Evolutionary conservation across 805 yeast genomes (phyloP), one percentile per base, ranked within the genome.

Genomic region (Jamesozyma piceae): DNA sequence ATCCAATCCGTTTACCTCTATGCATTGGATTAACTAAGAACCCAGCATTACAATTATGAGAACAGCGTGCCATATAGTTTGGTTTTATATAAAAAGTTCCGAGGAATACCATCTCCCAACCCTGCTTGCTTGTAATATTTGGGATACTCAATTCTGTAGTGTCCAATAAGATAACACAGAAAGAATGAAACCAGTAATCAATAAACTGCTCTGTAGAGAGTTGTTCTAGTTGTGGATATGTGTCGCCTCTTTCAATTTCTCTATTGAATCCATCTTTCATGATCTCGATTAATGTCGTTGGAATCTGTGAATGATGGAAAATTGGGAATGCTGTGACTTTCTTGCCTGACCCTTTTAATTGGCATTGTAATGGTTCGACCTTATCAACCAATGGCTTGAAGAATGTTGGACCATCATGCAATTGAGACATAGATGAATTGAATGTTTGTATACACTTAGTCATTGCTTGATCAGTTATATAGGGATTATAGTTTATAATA

Each of bases 11-110:
- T 37, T 69, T 60, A 0, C 94, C 92, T 47, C 97, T 71, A 21
- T 66, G 65, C 0, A 49, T 49, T 8, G 69, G 67, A 45, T 74
- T 74, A 5, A 89, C 95, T 10, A 87, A 58, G 55, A 89, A 89
- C 0, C 94, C 95, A 0, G 80, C 96, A 58, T 89, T 89, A 54
- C 95, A 86, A 24, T 77, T 80, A 54, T 89, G 96, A 0, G 92
- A 77, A 48, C 90, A 80, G 44, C 95, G 73, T 8, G 95, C 95
- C 2, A 70, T 63, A 57, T 88, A 89, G 62, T 89, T 89, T 15
- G 97, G 95, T 55, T 84, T 87, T 53, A 88, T 69, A 60, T 81
- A 84, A 58, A 80, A 83, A 2, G 83, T 75, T 1, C 96, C 97
- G 36, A 86, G 58, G 46, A 78, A 74, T 5, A 52, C 49, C 0